A percentile compares a stretch with the other conserved stretches of the same genome.
phyloP scores from a whole-genome alignment of 257 asterid genomes.

The Osmanthus fragrans region DNA sequence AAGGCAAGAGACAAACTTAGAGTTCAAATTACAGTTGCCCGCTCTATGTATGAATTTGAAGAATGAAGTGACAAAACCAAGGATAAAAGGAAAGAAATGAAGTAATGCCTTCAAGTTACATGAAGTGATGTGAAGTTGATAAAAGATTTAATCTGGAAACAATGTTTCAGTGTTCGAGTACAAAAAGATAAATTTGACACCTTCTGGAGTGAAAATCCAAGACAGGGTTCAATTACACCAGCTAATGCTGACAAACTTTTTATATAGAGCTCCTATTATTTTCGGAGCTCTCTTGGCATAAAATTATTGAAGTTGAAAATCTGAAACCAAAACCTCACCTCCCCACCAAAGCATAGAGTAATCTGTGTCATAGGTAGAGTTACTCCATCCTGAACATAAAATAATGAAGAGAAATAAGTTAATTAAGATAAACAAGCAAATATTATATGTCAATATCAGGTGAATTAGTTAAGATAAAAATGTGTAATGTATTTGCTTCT shows the following conservation, averaged over 20 bases:
- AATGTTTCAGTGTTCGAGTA: conserved; percentile 6
- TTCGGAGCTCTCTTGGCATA: background rate
- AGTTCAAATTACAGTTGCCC: conserved; percentile 12
- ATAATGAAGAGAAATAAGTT: conserved; percentile 20
- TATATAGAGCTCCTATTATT: conserved; percentile 11
- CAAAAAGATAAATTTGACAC: conserved; percentile 4
- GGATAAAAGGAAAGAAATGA: background rate
- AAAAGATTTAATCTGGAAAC: conserved; percentile 8
- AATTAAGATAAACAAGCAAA: conserved; percentile 23
- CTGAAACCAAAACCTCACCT: conserved; percentile 54
- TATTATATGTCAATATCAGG: conserved; percentile 16
- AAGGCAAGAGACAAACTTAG: background rate
- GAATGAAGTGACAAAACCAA: conserved; percentile 13
- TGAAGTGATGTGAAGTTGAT: background rate
- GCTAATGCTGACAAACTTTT: conserved; percentile 15
- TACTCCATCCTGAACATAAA: conserved; percentile 56
- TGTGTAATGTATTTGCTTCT: conserved; percentile 1
- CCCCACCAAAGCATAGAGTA: conserved; percentile 90
- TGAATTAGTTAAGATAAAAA: conserved; percentile 16
- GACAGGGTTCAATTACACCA: conserved; percentile 7
- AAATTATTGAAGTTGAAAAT: conserved; percentile 13
- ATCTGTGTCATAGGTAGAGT: conserved; percentile 76
- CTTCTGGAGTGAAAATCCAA: conserved; percentile 8
- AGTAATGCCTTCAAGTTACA: background rate
- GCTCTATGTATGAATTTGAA: conserved; percentile 1